Evolutionary conservation across 805 yeast genomes (phyloP).

Genomic region (Naumovozyma castellii): DNA sequence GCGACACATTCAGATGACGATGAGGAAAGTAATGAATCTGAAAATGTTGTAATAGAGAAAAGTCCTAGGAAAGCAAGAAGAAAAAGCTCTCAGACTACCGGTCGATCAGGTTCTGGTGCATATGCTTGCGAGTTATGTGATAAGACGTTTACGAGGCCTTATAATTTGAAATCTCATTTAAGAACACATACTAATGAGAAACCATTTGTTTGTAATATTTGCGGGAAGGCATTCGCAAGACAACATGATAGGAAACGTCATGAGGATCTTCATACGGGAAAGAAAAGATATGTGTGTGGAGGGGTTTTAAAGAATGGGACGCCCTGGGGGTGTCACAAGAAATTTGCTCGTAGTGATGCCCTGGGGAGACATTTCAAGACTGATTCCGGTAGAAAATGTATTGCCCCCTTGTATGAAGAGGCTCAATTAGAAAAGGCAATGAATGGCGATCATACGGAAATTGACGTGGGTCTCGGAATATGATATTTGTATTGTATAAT

Average conservation of each 20-base stretch:
- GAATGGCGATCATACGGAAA: background rate
- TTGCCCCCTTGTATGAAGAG: slow-evolving; percentile 57
- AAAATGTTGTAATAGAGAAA: too few species aligned
- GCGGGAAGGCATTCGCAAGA: slow-evolving; percentile 77
- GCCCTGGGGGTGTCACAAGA: slow-evolving; percentile 74
- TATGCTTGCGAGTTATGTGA: slow-evolving; percentile 73
- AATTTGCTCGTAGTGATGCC: slow-evolving; percentile 74
- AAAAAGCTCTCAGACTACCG: background rate
- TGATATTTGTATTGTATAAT: too few species aligned
- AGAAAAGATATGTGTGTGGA: slow-evolving; percentile 62
- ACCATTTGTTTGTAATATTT: slow-evolving; percentile 61
- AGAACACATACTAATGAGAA: slow-evolving; percentile 84
- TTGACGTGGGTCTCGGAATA: background rate
- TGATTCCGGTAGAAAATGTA: slow-evolving; percentile 67
- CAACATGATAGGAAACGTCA: slow-evolving; percentile 72
- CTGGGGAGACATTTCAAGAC: slow-evolving; percentile 71
- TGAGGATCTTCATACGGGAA: slow-evolving; percentile 67
- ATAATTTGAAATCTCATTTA: slow-evolving; percentile 82
- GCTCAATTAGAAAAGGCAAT: slow-evolving; percentile 28
- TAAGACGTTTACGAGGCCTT: slow-evolving; percentile 83
- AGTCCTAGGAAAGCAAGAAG: background rate
- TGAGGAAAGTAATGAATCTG: too few species aligned
- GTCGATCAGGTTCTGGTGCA: background rate
- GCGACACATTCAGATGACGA: background rate
- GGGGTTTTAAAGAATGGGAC: slow-evolving; percentile 51